Evolutionary conservation across 139 green algal species (phyloP).

Genomic region (Asterochloris sp.): DNA sequence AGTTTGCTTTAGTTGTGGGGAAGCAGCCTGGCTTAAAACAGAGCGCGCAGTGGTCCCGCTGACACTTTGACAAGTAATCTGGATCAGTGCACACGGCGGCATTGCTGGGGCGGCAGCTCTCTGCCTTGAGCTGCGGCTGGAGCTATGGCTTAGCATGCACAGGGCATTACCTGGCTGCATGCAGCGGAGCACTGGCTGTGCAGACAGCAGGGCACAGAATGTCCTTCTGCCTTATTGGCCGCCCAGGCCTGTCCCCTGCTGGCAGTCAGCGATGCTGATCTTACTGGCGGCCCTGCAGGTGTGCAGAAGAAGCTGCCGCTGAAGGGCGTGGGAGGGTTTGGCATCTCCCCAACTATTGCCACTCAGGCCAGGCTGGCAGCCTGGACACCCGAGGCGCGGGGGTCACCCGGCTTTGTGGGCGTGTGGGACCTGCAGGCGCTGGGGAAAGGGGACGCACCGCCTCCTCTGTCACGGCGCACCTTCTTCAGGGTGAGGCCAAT

Average conservation of each 20-base stretch:
- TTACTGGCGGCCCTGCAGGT: slow-evolving; percentile 20
- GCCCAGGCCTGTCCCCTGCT: neutral
- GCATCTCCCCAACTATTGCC: slow-evolving; percentile 36
- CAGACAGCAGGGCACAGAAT: too few relatives aligned
- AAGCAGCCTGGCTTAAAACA: too few relatives aligned
- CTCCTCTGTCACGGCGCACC: slow-evolving; percentile 46
- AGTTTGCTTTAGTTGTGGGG: too few relatives aligned
- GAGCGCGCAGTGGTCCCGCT: too few relatives aligned
- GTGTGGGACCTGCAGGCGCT: slow-evolving; percentile 48
- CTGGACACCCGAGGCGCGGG: slow-evolving; percentile 78
- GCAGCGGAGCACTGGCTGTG: too few relatives aligned
- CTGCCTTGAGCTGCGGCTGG: too few relatives aligned
- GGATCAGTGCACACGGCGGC: too few relatives aligned
- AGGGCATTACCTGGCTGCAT: too few relatives aligned
- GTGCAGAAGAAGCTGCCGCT: slow-evolving; percentile 59
- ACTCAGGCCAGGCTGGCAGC: slow-evolving; percentile 34
- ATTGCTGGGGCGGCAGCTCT: too few relatives aligned
- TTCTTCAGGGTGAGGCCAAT: slow-evolving; percentile 52
- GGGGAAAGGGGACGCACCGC: slow-evolving; percentile 27
- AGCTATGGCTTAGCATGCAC: too few relatives aligned
- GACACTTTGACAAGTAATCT: too few relatives aligned
- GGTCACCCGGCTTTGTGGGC: slow-evolving; percentile 60
- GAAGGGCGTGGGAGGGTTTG: slow-evolving; percentile 60
- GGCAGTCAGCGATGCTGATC: neutral
- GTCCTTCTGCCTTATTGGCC: too few relatives aligned